A percentile compares a stretch with the other conserved stretches of the same genome.
Evolutionary conservation across 2,329 filamentous ascomycete genomes (phyloP).

Genomic region (Nemania serpens): DNA sequence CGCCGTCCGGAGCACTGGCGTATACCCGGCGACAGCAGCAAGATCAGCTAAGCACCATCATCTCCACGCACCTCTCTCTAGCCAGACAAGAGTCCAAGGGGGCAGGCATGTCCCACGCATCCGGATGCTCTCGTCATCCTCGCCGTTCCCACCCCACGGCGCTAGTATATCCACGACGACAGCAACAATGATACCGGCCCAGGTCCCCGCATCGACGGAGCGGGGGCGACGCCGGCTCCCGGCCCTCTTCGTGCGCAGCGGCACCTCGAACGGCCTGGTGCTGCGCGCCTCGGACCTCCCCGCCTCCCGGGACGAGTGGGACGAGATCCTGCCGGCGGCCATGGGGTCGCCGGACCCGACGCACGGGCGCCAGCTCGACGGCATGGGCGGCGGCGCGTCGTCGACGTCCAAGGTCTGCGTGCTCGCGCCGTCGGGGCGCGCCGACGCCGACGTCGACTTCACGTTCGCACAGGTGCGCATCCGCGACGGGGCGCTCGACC

Average conservation of each 20-base stretch:
- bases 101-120: neutral
- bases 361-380: slow-evolving; percentile 72
- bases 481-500: slow-evolving; percentile 56
- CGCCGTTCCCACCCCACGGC: neutral
- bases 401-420: slow-evolving; percentile 68
- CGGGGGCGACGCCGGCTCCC: slow-evolving; percentile 29
- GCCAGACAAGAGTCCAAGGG: no score
- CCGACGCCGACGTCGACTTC: slow-evolving; percentile 37
- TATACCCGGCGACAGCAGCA: neutral
- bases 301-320: slow-evolving; percentile 41
- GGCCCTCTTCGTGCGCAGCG: slow-evolving; percentile 46
- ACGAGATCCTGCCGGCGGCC: slow-evolving; percentile 33
- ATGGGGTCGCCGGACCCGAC: slow-evolving; percentile 52
- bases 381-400: slow-evolving; percentile 71
- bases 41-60: neutral
- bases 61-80: neutral
- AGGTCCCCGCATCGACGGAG: no score
- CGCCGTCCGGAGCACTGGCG: neutral
- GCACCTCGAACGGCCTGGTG: slow-evolving; percentile 41
- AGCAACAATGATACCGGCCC: no score
- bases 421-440: slow-evolving; percentile 54
- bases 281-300: slow-evolving; percentile 46
- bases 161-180: neutral
- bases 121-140: neutral
- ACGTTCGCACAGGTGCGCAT: slow-evolving; percentile 58